phyloP scores from a whole-genome alignment of 2,329 filamentous ascomycete species.

The Calonectria ilicicola region DNA sequence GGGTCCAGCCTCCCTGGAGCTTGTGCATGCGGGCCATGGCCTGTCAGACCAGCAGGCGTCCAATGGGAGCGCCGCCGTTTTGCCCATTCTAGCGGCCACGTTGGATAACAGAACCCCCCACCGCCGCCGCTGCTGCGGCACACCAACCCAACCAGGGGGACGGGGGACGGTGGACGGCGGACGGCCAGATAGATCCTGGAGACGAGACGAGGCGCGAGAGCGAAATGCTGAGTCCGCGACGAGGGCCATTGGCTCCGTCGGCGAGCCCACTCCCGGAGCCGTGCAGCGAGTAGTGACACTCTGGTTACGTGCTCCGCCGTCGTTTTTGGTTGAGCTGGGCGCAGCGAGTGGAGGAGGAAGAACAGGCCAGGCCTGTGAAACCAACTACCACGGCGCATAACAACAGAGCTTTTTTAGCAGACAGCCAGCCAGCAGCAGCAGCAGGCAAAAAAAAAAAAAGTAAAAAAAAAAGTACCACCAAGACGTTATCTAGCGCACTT shows the following conservation, averaged over 20 bases:
- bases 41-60: slow-evolving; percentile 10
- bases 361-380: not conserved
- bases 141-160: not conserved
- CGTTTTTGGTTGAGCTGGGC: not conserved
- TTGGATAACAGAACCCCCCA: not conserved
- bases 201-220: not conserved
- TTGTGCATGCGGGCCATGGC: not conserved
- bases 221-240: not conserved
- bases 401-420: no score
- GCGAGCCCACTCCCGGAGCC: not conserved
- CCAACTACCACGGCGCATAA: no score
- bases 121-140: no score
- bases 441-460: not conserved
- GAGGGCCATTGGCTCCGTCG: not conserved
- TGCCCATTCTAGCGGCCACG: slow-evolving; percentile 21
- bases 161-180: no score
- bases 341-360: not conserved
- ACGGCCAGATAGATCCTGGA: not conserved
- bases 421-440: not conserved
- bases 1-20: slow-evolving; percentile 36
- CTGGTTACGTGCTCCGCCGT: not conserved
- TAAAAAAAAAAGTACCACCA: not conserved
- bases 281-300: not conserved
- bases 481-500: slow-evolving; percentile 32
- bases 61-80: slow-evolving; percentile 33